Base-by-base conservation (phyloP, 2,329 filamentous ascomycete genomes). In the Sporothrix curviconia region DNA sequence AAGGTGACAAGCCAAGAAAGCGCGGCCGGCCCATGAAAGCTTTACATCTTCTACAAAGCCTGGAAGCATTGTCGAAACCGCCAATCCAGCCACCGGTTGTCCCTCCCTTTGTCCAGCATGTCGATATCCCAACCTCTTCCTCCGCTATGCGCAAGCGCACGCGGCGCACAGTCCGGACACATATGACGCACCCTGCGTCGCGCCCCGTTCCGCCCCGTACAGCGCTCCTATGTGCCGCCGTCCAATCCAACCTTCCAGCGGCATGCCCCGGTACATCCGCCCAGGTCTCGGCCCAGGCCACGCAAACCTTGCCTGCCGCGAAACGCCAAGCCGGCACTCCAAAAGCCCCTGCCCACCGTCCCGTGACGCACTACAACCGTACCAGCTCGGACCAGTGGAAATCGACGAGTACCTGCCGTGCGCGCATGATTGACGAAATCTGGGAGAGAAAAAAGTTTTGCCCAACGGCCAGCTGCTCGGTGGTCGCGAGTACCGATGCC, bases 351-450 rank as follows among this genome's bases (percentile, higher is more conserved):
- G 43, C 94, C 94, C 3, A 97, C 94, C 4, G 94, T 97, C 14
- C n/a, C 81, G 94, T 72, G 94, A 99, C 68, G n/a, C 94, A 99
- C 71, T n/a, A 99, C 94, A 3, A 97, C 92, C 15, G 92, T n/a
- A 97, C 70, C 92, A 97, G 71, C 82, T 99, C 30, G 90, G 89
- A 54, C 79, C 87, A n/a, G n/a, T 28, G 89, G 90, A 66, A 89
- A 89, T n/a, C 61, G 94, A 97, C 70, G 94, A 99, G 73, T 99
- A 96, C 71, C 80, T 97, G 36, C 91, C 92, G 25, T 87, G n/a
- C n/a, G n/a, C n/a, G 94, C 66, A 94, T 99, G 72, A 88, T 87
- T 61, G 94, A 99, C 69, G 89, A 95, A 55, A 87, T 86, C 43
- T n/a, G n/a, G 94, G 94, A 56, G 94, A 99, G 76, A 91, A 90